phyloP scores from a whole-genome alignment of 768 basidiomycete species.

The Obba rivulosa region DNA sequence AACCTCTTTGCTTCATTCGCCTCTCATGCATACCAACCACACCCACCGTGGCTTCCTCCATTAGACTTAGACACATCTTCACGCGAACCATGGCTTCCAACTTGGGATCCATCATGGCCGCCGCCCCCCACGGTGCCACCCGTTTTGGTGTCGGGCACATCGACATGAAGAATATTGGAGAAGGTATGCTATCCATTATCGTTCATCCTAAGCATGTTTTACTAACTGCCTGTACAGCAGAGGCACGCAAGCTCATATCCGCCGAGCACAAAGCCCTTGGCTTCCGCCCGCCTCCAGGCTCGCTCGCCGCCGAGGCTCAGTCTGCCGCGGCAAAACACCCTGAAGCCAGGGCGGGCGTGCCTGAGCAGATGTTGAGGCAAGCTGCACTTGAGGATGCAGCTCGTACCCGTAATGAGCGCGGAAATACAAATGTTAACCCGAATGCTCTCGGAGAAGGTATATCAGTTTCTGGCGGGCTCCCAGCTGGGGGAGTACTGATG shows the following conservation, averaged over 20 bases:
- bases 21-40: too few relatives aligned
- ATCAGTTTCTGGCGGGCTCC: not conserved
- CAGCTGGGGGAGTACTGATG: not conserved
- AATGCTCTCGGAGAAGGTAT: too few relatives aligned
- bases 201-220: not conserved
- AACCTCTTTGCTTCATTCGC: too few relatives aligned
- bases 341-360: not conserved
- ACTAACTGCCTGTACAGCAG: slow-evolving; percentile 5
- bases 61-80: too few relatives aligned
- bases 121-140: slow-evolving; percentile 4
- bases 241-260: slow-evolving; percentile 17
- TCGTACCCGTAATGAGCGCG: slow-evolving; percentile 15
- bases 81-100: not conserved
- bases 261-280: slow-evolving; percentile 25
- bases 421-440: not conserved
- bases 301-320: slow-evolving; percentile 22
- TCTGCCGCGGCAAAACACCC: slow-evolving; percentile 16
- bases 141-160: slow-evolving; percentile 3
- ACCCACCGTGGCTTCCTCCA: too few relatives aligned
- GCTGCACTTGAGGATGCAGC: slow-evolving; percentile 17
- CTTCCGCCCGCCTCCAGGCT: slow-evolving; percentile 22
- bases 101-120: slow-evolving; percentile 3
- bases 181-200: slow-evolving; percentile 8
- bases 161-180: slow-evolving; percentile 20
- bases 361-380: slow-evolving; percentile 8